These are phyloP conservation scores for Candida takata DNA, from an alignment of 805 yeast genomes.

Conservation along the genomic window DNA sequence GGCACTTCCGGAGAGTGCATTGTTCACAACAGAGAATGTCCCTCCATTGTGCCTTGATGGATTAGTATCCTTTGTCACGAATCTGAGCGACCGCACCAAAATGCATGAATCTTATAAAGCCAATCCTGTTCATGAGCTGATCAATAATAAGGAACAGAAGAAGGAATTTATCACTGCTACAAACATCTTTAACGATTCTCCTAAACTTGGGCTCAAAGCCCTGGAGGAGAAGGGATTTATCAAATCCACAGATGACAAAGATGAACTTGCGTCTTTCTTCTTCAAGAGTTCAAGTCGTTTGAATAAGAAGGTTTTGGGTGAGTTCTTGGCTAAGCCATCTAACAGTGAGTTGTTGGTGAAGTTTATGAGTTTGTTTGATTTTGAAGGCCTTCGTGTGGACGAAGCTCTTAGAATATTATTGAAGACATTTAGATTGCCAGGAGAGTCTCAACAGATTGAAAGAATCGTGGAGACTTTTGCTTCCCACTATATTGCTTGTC, in stretches of 20 bases:
- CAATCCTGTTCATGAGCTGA: constrained; percentile 10
- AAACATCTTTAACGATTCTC: constrained; percentile 67
- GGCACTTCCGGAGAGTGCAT: constrained; percentile 81
- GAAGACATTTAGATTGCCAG: constrained; percentile 85
- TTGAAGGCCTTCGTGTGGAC: constrained; percentile 75
- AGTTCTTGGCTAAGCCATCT: constrained; percentile 69
- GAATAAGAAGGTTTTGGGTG: constrained; percentile 85
- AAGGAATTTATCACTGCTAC: constrained; percentile 74
- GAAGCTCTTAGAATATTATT: constrained; percentile 83
- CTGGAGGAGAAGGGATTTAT: constrained; percentile 65
- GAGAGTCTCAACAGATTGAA: constrained; percentile 96
- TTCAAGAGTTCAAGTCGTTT: constrained; percentile 73
- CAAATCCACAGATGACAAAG: constrained; percentile 37
- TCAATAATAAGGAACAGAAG: constrained; percentile 41
- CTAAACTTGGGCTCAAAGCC: constrained; percentile 64
- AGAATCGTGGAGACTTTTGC: constrained; percentile 85
- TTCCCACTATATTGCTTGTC: constrained; percentile 65
- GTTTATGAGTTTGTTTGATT: constrained; percentile 69
- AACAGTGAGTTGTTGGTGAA: constrained; percentile 51
- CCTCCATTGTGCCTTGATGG: constrained; percentile 95
- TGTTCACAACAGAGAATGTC: constrained; percentile 70
- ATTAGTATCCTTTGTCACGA: constrained; percentile 59
- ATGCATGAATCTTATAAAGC: constrained; percentile 16
- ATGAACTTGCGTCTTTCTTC: constrained; percentile 69
- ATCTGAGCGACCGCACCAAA: constrained; percentile 42